Evolutionary conservation across 371 early-diverging fungal genomes (phyloP), one percentile per base, ranked within the genome.

Genomic region (Apophysomyces elegans): DNA sequence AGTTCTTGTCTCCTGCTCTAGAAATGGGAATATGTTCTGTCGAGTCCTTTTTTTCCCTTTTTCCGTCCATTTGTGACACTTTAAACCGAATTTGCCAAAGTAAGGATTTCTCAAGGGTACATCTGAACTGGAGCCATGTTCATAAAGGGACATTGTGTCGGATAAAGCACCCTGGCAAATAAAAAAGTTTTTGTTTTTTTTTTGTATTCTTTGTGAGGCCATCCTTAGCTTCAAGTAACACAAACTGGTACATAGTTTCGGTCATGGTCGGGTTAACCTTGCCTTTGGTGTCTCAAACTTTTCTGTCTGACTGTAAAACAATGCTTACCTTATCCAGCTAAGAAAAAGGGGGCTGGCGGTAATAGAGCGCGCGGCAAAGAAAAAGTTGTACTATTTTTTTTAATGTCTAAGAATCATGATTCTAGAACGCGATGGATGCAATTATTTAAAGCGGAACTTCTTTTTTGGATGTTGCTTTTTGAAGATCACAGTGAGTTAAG

Each of bases 231-330:
- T 32, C 11, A 9, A 16, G 54, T 50, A 21, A 50, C 21, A 50
- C 54, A 50, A 50, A 50, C 21, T 26, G 54, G 32, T 50, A 26
- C 54, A 50, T 50, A 21, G 54, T 50, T 50, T 50, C 54, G 54
- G 54, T 50, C 54, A 9, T 50, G 8, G 54, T 50, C 54, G 54
- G 54, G n/a, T 50, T 8, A 9, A 50, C 13, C 21, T 26, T 7
- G 54, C 21, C 21, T 21, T 50, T 50, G 16, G 54, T 50, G 21
- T 26, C 18, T 26, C 8, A 50, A 21, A 7, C 7, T 50, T 50
- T 50, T 50, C 21, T 50, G 54, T 50, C 54, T 5, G 21, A 50
- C 54, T 0, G 54, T 50, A 7, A 21, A 21, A 50, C 54, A 21
- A 11, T 26, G 32, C 32, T 26, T 26, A 26, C 32, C 32, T 26